Conservation (phyloP, 306 rosid species). For the Prosopis cineraria region DNA sequence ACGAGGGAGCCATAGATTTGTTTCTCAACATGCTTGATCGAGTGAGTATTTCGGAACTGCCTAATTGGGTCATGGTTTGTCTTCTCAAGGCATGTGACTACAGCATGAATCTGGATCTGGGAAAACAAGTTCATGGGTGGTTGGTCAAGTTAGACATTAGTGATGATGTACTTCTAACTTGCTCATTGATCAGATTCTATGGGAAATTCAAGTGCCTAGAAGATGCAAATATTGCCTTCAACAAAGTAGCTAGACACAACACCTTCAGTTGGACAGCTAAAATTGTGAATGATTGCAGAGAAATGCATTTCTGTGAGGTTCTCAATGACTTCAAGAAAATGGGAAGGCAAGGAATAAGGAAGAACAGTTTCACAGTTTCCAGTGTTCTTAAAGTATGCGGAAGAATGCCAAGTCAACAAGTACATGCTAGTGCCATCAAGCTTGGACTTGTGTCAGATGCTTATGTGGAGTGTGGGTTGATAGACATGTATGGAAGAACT, state of each 20-base stretch:
- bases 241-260: conserved; percentile 34
- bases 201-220: conserved; percentile 50
- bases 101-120: conserved; percentile 44
- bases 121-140: conserved; percentile 59
- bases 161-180: conserved; percentile 40
- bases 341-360: conserved; percentile 57
- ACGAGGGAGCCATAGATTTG: conserved; percentile 30
- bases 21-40: conserved; percentile 40
- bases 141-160: conserved; percentile 43
- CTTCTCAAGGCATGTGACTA: conserved; percentile 52
- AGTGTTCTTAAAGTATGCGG: conserved; percentile 70
- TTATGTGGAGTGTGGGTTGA: conserved; percentile 57
- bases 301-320: conserved; percentile 47
- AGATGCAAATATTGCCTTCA: conserved; percentile 50
- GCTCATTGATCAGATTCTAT: conserved; percentile 54
- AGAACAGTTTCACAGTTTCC: conserved; percentile 52
- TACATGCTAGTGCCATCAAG: conserved; percentile 58
- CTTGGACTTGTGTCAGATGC: conserved; percentile 45
- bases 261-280: conserved; percentile 59
- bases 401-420: conserved; percentile 51
- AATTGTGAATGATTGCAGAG: conserved; percentile 47
- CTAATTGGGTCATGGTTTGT: conserved; percentile 53
- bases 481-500: conserved; percentile 65
- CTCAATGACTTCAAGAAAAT: conserved; percentile 50
- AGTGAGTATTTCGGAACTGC: conserved; percentile 35